phyloP scores from a whole-genome alignment of 1,139 yeast genomes.

The Pichia sp. region DNA sequence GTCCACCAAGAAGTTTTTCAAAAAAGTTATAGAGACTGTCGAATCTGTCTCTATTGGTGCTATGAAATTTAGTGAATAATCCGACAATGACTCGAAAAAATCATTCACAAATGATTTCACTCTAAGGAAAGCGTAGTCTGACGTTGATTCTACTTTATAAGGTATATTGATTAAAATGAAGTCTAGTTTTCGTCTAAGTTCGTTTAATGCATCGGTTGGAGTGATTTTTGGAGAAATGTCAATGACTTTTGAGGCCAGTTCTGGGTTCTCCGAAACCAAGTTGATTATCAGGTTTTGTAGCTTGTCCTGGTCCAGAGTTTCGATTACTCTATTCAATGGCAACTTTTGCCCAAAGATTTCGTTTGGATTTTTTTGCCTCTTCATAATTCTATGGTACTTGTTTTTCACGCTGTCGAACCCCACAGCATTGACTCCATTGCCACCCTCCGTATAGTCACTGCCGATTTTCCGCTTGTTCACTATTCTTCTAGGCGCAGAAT shows the following conservation, averaged over 20 bases:
- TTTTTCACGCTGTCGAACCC: neutral
- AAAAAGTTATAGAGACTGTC: constrained; percentile 56
- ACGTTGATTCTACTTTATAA: constrained; percentile 64
- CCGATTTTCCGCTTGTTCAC: neutral
- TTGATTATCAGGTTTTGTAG: constrained; percentile 50
- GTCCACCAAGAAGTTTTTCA: constrained; percentile 58
- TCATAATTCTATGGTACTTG: constrained; percentile 5
- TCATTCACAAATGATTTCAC: constrained; percentile 72
- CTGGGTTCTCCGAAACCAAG: constrained; percentile 59
- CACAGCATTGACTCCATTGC: neutral
- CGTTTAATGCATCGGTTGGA: constrained; percentile 46
- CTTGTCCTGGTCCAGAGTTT: constrained; percentile 56
- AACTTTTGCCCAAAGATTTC: constrained; percentile 47
- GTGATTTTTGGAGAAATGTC: constrained; percentile 58
- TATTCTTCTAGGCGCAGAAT: neutral
- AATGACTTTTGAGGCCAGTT: constrained; percentile 49
- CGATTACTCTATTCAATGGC: constrained; percentile 60
- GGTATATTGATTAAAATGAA: constrained; percentile 54
- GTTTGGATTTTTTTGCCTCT: constrained; percentile 34
- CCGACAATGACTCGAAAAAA: constrained; percentile 72
- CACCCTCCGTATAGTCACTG: neutral
- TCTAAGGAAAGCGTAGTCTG: constrained; percentile 86
- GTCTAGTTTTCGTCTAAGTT: constrained; percentile 46
- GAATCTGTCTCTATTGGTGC: constrained; percentile 70
- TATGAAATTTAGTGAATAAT: constrained; percentile 70